Evolutionary conservation across 2,329 filamentous ascomycete genomes (phyloP), one percentile per base, ranked within the genome.

Genomic region (Botrytis sinoallii): DNA sequence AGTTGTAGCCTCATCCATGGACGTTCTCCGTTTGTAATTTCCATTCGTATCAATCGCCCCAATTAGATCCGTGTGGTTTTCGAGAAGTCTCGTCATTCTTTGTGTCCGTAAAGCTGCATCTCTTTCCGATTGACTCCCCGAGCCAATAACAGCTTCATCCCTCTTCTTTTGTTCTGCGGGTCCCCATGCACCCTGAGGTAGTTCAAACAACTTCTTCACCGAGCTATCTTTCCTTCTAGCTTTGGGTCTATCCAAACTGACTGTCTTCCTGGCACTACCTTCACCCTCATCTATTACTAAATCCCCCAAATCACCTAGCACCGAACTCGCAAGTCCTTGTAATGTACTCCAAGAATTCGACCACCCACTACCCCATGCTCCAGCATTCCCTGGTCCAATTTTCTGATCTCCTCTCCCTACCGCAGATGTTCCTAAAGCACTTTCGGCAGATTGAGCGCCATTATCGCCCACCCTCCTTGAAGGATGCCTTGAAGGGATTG

Each of bases 41-140:
- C 76, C 79, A 75, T 77, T 80, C 29, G 74, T 83, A 77, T 91
- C 88, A 60, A 90, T 80, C 2, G 86, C 86, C 4, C 87, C 88
- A 74, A 89, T 89, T 52, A 88, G 87, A 25, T 88, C 87, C 63
- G 89, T 87, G 71, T 90, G 85, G 72, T 87, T 89, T 79, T 91
- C 88, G 61, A 91, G 79, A 5, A 91, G 84, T 76, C 87, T 89
- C 38, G 87, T 88, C 60, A 84, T 89, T 79, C 85, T 88, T 74
- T 86, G 86, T 29, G 88, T 86, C 76, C 84, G 88, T 68, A 90
- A 80, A 42, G 85, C 85, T 16, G 86, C 84, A 52, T 90, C 86
- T 72, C 88, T 85, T 74, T 88, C 84, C 5, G 84, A 85, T 40
- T 85, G 80, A 59, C 87, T 88, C 14, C 88, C 89, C 20, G 85